Conservation (phyloP, 169 alveolate species). For the Perkinsus chesapeaki region DNA sequence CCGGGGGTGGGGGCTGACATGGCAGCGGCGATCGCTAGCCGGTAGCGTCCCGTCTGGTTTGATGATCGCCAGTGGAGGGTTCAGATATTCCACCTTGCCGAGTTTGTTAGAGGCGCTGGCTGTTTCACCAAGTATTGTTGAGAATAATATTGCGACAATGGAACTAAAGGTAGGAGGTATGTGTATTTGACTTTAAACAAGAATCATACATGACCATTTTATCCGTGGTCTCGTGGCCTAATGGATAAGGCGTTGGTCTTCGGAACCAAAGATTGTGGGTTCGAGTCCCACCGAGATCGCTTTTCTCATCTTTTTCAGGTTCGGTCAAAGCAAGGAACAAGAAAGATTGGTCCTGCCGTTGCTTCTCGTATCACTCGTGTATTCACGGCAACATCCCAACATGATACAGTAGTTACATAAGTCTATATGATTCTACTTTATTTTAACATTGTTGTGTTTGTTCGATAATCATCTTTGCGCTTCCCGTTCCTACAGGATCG, state of each 20-base stretch:
- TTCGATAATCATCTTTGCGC: no score
- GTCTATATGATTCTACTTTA: no score
- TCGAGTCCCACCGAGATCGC: slow-evolving; percentile 76
- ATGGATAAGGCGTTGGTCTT: slow-evolving; percentile 90
- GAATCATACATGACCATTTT: not conserved
- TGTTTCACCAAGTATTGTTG: not conserved
- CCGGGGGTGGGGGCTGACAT: not conserved
- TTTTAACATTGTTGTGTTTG: no score
- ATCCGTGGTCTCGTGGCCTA: slow-evolving; percentile 65
- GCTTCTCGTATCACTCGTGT: not conserved
- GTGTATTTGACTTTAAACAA: not conserved
- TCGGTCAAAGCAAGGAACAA: not conserved
- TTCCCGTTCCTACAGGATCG: no score
- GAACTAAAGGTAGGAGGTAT: not conserved
- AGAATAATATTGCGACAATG: not conserved
- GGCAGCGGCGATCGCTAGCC: not conserved
- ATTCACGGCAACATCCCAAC: not conserved
- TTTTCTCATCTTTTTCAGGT: not conserved
- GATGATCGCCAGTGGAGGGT: not conserved
- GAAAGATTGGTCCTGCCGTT: not conserved
- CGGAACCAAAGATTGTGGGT: slow-evolving; percentile 92
- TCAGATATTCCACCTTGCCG: not conserved
- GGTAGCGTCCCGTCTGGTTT: not conserved
- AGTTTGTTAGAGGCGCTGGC: not conserved
- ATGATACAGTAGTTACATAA: not conserved